Base-by-base conservation (phyloP, 2,329 filamentous ascomycete genomes). In the Exophiala oligosperma region DNA sequence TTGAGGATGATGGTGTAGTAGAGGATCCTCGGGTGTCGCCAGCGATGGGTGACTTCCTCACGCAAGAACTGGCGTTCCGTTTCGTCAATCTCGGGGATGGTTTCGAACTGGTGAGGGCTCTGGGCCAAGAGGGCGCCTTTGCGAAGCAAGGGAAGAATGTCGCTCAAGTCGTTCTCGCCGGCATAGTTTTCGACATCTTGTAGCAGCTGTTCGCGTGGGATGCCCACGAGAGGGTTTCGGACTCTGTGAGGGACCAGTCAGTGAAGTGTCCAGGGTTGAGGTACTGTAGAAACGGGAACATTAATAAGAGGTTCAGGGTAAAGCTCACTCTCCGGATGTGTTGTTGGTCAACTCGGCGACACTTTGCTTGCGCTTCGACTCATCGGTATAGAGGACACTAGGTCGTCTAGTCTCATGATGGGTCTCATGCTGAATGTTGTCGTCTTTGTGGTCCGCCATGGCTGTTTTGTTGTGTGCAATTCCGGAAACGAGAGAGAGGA, bases 91-190 rank as follows among this genome's bases (percentile, higher is more conserved):
- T 83, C 81, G 51, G 82, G 75, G 41, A 91, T 79, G 35, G 79
- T 76, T 57, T 90, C 86, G 69, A 81, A 89, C 29, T 79, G 77
- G 7, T 76, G 75, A 0, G 88, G 88, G 64, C 87, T 84, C 70
- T 90, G 88, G 2, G 90, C 90, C 17, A 92, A 82, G 9, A 93
- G 78, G 2, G 89, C 90, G 35, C 88, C 90, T 66, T 87, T 87
- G 52, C 82, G 78, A 52, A 92, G 78, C 14, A 88, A 69, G 2
- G 76, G 73, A 2, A 84, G 73, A 63, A 87, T 79, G 54, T 87
- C 82, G 1, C 75, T 72, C 26, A 92, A 77, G 24, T 79, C 79
- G 64, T 87, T 82, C 43, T 80, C 74, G 12, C 76, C 74, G 40
- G 85, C 87, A 67, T 68, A 72, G 7, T 60, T 55, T 44, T 71